Conservation (phyloP, 2,329 filamentous ascomycete genomes). For the Pleoardoris graminearum region DNA sequence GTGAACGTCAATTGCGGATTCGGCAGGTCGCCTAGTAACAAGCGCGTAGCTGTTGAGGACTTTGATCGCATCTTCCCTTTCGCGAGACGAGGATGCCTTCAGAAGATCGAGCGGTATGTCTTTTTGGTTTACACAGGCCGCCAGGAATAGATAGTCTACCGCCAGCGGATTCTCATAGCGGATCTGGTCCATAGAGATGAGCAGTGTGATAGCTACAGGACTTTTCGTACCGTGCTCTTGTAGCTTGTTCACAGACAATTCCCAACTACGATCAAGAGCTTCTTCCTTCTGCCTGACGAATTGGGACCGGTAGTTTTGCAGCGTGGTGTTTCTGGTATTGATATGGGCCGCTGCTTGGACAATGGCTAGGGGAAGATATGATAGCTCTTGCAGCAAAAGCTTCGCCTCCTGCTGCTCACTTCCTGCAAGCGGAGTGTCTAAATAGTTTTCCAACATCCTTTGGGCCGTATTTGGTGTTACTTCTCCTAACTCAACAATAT, state of each 20-base stretch:
- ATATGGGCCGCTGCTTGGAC: conserved; percentile 24
- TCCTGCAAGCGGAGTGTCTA: conserved; percentile 9
- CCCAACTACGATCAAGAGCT: conserved; percentile 38
- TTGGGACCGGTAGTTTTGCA: conserved; percentile 19
- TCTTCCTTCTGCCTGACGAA: conserved; percentile 25
- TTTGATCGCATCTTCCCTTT: conserved; percentile 19
- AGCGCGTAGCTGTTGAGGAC: no score
- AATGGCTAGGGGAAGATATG: conserved; percentile 25
- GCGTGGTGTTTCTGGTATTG: conserved; percentile 11
- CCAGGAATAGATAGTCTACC: conserved; percentile 45
- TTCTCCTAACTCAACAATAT: conserved; percentile 19
- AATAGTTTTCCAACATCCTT: conserved; percentile 22
- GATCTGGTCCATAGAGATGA: conserved; percentile 47
- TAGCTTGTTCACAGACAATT: conserved; percentile 39
- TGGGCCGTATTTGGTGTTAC: conserved; percentile 19
- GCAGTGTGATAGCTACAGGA: conserved; percentile 46
- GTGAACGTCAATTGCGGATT: no score
- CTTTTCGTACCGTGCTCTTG: conserved; percentile 35
- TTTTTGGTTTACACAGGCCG: conserved; percentile 42
- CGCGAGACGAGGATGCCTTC: conserved; percentile 12
- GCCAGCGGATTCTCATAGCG: conserved; percentile 31
- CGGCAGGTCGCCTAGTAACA: no score
- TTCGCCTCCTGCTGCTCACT: conserved; percentile 17
- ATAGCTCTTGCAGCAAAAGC: conserved; percentile 20
- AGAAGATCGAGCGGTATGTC: conserved; percentile 24